Conservation (phyloP, 2,329 filamentous ascomycete species). For the Myriangium duriaei region DNA sequence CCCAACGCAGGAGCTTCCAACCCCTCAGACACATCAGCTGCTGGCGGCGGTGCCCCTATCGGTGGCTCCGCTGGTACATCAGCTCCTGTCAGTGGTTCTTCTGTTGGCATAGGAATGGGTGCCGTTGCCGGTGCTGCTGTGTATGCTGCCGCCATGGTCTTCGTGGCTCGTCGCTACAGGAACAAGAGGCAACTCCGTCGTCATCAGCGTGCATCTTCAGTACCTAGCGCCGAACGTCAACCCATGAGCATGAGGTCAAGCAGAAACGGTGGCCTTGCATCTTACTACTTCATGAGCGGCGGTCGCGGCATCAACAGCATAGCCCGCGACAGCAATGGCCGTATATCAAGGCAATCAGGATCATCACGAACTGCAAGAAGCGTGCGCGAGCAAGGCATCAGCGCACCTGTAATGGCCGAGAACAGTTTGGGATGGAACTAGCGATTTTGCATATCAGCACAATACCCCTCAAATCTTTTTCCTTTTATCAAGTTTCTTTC, state of each 20-base stretch:
- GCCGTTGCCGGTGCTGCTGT: conserved; percentile 66
- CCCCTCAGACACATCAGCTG: conserved; percentile 22
- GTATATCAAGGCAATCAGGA: conserved; percentile 31
- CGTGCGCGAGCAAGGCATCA: conserved; percentile 61
- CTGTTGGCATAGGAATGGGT: conserved; percentile 59
- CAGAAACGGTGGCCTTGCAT: conserved; percentile 27
- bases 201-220: conserved; percentile 65
- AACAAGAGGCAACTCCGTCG: conserved; percentile 55
- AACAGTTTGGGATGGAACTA: conserved; percentile 96
- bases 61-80: conserved; percentile 38
- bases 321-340: conserved; percentile 30
- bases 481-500: not conserved
- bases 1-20: conserved; percentile 28
- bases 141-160: conserved; percentile 92
- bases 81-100: conserved; percentile 51
- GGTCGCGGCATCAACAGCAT: conserved; percentile 35
- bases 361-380: conserved; percentile 53
- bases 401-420: conserved; percentile 79
- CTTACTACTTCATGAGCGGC: conserved; percentile 51
- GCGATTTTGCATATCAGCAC: conserved; percentile 22
- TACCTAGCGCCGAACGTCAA: conserved; percentile 55
- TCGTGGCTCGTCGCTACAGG: conserved; percentile 81
- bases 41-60: conserved; percentile 36
- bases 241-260: conserved; percentile 29
- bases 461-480: not conserved